phyloP scores from a whole-genome alignment of 176 grass and related monocot genomes.

The Guadua angustifolia region DNA sequence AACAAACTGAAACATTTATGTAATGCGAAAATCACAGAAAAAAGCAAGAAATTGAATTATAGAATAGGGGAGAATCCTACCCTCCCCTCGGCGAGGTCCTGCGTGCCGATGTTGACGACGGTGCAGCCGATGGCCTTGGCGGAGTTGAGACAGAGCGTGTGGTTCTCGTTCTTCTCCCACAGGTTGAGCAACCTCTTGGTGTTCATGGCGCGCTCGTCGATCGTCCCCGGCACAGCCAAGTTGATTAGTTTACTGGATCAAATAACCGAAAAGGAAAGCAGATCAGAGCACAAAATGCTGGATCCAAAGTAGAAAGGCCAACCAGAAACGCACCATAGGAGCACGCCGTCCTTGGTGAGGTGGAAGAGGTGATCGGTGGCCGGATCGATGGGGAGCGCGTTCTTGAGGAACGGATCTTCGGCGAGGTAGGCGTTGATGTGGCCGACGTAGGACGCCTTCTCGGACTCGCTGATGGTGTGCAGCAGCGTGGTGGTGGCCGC shows the following conservation, averaged over 20 bases:
- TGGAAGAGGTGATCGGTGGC: constrained; percentile 84
- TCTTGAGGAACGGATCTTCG: constrained; percentile 72
- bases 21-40: constrained; percentile 2
- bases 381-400: constrained; percentile 76
- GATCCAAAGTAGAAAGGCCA: not conserved
- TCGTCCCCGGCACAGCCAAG: constrained; percentile 87
- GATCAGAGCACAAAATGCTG: constrained; percentile 17
- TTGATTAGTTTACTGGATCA: constrained; percentile 84
- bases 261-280: constrained; percentile 1
- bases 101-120: constrained; percentile 92
- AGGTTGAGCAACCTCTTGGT: constrained; percentile 85
- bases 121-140: constrained; percentile 97
- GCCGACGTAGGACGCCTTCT: constrained; percentile 89
- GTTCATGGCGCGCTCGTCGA: constrained; percentile 91
- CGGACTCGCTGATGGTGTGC: constrained; percentile 96
- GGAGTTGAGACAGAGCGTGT: constrained; percentile 91
- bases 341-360: constrained; percentile 86
- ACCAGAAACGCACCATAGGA: constrained; percentile 66
- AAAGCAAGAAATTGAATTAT: constrained; percentile 7
- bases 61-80: constrained; percentile 41
- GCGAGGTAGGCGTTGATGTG: constrained; percentile 91
- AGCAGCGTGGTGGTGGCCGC: constrained; percentile 89
- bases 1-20: constrained; percentile 13
- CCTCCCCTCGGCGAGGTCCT: constrained; percentile 92
- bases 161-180: constrained; percentile 99